Conservation (phyloP, 2,329 filamentous ascomycete genomes). For the Neopestalotiopsis clavispora region DNA sequence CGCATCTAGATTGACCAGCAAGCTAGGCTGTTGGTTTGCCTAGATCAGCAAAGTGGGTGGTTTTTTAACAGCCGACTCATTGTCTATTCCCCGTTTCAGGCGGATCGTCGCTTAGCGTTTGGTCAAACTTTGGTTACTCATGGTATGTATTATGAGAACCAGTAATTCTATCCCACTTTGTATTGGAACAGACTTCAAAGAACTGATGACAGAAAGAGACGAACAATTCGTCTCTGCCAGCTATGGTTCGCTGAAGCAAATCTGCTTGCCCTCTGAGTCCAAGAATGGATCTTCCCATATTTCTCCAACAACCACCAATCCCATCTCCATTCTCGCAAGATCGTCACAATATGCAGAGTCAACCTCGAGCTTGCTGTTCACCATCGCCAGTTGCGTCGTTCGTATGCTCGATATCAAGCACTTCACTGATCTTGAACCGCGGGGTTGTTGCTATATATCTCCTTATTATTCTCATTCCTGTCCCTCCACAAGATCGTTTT, state of each 20-base stretch:
- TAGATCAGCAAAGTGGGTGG: conserved; percentile 3
- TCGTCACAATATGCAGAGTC: background rate
- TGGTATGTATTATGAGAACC: background rate
- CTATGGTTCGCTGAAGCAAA: background rate
- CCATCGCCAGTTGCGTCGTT: background rate
- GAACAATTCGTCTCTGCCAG: background rate
- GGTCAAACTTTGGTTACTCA: background rate
- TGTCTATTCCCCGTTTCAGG: conserved; percentile 3
- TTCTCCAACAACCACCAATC: background rate
- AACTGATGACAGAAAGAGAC: background rate
- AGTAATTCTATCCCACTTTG: background rate
- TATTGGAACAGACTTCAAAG: background rate
- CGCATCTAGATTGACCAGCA: conserved; percentile 6
- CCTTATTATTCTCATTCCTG: background rate
- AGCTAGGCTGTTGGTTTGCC: background rate
- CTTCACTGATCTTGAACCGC: no score
- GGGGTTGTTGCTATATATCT: background rate
- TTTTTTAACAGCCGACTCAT: background rate
- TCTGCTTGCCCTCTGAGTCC: background rate
- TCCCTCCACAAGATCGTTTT: background rate
- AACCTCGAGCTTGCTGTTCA: background rate
- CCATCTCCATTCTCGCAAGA: background rate
- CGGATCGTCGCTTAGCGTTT: conserved; percentile 3
- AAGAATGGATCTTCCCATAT: background rate
- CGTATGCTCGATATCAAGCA: background rate